Percentiles rank a stretch among this genome's conserved stretches.
Conservation (phyloP, 2,329 filamentous ascomycete genomes). For the Helminthosporium solani region DNA sequence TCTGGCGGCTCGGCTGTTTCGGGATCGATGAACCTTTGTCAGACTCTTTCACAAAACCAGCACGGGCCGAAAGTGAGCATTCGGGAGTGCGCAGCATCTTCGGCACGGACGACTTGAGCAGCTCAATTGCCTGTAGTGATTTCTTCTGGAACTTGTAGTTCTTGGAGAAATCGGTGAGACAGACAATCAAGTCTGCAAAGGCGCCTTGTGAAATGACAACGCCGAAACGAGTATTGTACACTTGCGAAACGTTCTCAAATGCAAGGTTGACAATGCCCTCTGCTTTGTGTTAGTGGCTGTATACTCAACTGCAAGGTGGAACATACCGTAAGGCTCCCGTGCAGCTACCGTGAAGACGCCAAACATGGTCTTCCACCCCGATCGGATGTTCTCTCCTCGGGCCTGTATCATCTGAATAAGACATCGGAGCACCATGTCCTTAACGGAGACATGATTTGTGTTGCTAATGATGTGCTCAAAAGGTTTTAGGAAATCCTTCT, state of each 20-base stretch:
- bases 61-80: constrained; percentile 77
- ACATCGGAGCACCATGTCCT: constrained; percentile 95
- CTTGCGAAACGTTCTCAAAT: constrained; percentile 92
- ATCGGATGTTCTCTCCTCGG: constrained; percentile 92
- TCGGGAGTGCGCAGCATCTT: constrained; percentile 96
- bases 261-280: constrained; percentile 96
- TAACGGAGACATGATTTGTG: constrained; percentile 85
- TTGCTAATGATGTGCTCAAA: constrained; percentile 98
- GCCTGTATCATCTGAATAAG: constrained; percentile 99
- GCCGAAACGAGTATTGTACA: constrained; percentile 93
- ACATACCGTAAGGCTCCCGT: constrained; percentile 74
- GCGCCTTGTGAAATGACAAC: constrained; percentile 95
- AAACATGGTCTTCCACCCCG: constrained; percentile 99
- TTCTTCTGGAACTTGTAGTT: constrained; percentile 99
- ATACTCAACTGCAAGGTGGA: not conserved
- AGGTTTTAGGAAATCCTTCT: constrained; percentile 97
- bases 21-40: constrained; percentile 53
- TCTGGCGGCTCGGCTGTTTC: constrained; percentile 72
- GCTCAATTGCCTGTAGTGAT: constrained; percentile 91
- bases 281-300: constrained; percentile 32
- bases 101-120: constrained; percentile 87
- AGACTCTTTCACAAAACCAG: constrained; percentile 52
- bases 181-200: constrained; percentile 94
- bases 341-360: constrained; percentile 97
- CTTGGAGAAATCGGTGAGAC: constrained; percentile 97